Evolutionary conservation across 73 alveolate species (phyloP).

Genomic region (Paramecium sexaurelia): DNA sequence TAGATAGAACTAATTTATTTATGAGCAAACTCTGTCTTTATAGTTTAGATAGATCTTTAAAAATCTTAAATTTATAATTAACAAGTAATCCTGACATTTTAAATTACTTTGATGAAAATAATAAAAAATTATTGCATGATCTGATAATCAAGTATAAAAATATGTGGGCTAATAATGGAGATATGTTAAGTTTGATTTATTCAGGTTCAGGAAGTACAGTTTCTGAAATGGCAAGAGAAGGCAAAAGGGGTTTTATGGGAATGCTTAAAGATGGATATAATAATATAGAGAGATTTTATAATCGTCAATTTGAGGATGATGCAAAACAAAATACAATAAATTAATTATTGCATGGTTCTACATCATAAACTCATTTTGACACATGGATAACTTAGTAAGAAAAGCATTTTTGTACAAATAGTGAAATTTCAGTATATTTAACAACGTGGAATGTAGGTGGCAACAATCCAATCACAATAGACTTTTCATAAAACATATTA

Average conservation of each 20-base stretch:
- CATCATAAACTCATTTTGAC: slow-evolving; percentile 21
- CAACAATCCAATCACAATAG: slow-evolving; percentile 69
- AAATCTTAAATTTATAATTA: neutral
- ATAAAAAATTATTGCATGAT: slow-evolving; percentile 52
- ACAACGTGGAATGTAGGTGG: slow-evolving; percentile 88
- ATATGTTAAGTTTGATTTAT: slow-evolving; percentile 85
- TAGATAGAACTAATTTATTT: slow-evolving; percentile 89
- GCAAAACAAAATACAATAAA: slow-evolving; percentile 75
- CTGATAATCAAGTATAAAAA: slow-evolving; percentile 26
- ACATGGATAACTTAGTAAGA: neutral
- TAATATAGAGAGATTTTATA: slow-evolving; percentile 78
- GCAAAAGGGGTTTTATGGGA: slow-evolving; percentile 90
- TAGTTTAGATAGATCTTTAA: neutral
- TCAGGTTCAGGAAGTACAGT: slow-evolving; percentile 96
- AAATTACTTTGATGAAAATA: slow-evolving; percentile 49
- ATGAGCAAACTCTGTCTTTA: slow-evolving; percentile 34
- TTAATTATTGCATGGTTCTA: neutral
- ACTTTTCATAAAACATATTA: slow-evolving; percentile 74
- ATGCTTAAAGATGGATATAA: slow-evolving; percentile 82
- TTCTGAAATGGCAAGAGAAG: slow-evolving; percentile 93
- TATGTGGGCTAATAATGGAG: slow-evolving; percentile 96
- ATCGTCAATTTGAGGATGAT: slow-evolving; percentile 75
- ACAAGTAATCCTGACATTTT: neutral
- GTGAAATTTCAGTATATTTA: slow-evolving; percentile 52
- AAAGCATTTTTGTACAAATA: slow-evolving; percentile 39